Evolutionary conservation across 805 yeast species (phyloP), one percentile per base, ranked within the genome.

Genomic region (Kuraishia piskuri): DNA sequence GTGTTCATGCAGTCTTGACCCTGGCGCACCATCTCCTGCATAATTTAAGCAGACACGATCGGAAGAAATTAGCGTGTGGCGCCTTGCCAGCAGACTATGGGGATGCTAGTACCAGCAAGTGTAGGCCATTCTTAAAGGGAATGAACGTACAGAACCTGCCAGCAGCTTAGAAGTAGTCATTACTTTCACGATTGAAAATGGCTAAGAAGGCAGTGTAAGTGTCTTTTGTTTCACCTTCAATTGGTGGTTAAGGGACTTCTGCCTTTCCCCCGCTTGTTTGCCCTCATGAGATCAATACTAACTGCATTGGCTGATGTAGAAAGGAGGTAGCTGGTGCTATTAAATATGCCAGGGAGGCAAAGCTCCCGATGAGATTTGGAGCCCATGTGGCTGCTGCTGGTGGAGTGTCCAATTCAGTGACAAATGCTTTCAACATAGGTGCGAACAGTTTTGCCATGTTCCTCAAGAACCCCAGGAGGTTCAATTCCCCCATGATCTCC

Each of bases 361-460:
- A 73, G 2, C 69, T 75, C 54, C 72, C 71, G 50, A 75, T 71
- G 69, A 86, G 79, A 63, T 91, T 81, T 63, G 98, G 98, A 2
- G 96, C 96, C 2, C 98, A 91, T 68, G 92, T 91, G 25, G 82
- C 87, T 2, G 83, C 85, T 59, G 77, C 86, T 4, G 96, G 96
- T 14, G 97, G 94, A 51, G 60, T 70, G 12, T 66, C 62, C 50
- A 68, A 67, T 48, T 61, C 72, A 2, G 71, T 69, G 8, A 63
- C 66, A 0, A 75, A 74, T 58, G 77, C 79, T 1, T 68, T 70
- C 70, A 70, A 73, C 50, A 68, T 77, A 45, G 84, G 82, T 0
- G 88, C 88, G 53, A 89, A 89, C 62, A 80, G 95, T 49, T 90
- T 94, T 75, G 98, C 97, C 0, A 70, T 94, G 60, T 94, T 94